A percentile compares a stretch with the other conserved stretches of the same genome.
Evolutionary conservation across 495 filamentous ascomycete genomes (phyloP).

Genomic region (Tuber brumale): DNA sequence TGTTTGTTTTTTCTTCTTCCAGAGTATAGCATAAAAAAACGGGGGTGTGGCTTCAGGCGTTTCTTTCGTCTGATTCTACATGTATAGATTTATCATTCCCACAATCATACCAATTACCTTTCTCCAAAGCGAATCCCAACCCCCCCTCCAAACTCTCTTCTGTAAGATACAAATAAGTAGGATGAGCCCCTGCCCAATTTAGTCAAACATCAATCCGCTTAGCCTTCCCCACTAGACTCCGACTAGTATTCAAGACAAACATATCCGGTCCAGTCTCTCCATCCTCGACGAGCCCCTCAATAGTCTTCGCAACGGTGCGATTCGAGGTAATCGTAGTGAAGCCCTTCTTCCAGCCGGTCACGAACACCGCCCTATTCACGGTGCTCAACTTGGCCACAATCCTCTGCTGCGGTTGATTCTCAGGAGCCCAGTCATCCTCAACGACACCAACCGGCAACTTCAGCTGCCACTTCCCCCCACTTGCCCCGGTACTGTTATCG

Average conservation of each 20-base stretch:
- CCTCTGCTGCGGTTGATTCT: slow-evolving; percentile 2
- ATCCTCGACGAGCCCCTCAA: slow-evolving; percentile 51
- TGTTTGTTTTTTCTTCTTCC: neutral
- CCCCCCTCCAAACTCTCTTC: neutral
- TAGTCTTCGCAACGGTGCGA: slow-evolving; percentile 56
- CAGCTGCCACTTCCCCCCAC: neutral
- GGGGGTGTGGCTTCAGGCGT: neutral
- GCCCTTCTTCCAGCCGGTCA: slow-evolving; percentile 59
- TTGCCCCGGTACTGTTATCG: neutral
- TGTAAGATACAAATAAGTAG: neutral
- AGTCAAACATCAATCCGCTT: slow-evolving; percentile 43
- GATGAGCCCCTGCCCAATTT: neutral
- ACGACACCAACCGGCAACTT: slow-evolving; percentile 4
- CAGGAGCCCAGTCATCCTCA: slow-evolving; percentile 10
- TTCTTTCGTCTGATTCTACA: neutral
- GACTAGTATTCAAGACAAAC: slow-evolving; percentile 58
- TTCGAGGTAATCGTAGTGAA: slow-evolving; percentile 63
- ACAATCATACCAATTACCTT: neutral
- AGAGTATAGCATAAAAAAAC: neutral
- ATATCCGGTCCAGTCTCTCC: slow-evolving; percentile 52
- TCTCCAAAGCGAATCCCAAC: neutral
- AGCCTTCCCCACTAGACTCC: slow-evolving; percentile 61
- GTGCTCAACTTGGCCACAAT: slow-evolving; percentile 50
- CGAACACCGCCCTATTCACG: slow-evolving; percentile 62
- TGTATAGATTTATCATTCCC: neutral